These are phyloP conservation scores for Fusarium sp. DNA, from an alignment of 2,329 filamentous ascomycete species.

Conservation along the genomic window DNA sequence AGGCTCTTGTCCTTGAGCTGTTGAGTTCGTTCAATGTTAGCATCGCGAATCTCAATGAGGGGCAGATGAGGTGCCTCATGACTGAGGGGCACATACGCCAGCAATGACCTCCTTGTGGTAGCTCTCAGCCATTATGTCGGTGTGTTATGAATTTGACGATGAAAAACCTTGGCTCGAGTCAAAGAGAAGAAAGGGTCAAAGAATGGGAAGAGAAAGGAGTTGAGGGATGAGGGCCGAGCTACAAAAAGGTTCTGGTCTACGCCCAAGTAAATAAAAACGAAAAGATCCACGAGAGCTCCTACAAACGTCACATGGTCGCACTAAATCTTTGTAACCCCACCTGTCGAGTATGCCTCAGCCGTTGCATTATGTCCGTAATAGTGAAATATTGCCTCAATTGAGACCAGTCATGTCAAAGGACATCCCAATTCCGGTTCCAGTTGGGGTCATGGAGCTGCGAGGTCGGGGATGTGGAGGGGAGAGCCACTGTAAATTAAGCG, in stretches of 20 bases:
- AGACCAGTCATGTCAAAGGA: conserved; percentile 4
- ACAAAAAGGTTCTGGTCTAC: conserved; percentile 4
- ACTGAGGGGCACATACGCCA: conserved; percentile 35
- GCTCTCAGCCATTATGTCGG: conserved; percentile 39
- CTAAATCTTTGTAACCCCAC: conserved; percentile 34
- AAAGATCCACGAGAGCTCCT: conserved; percentile 26
- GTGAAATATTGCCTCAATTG: background rate
- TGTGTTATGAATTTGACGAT: background rate
- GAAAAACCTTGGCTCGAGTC: conserved; percentile 15
- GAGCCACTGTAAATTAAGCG: background rate
- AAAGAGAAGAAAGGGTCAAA: conserved; percentile 3
- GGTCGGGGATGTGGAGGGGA: conserved; percentile 17
- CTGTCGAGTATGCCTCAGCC: background rate
- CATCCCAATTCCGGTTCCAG: conserved; percentile 5
- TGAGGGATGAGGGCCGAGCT: background rate
- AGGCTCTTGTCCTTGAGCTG: conserved; percentile 42
- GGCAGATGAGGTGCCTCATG: conserved; percentile 21
- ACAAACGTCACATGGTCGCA: conserved; percentile 39
- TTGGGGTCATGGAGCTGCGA: conserved; percentile 22
- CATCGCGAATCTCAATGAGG: background rate
- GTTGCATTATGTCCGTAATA: conserved; percentile 3
- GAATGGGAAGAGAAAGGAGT: background rate
- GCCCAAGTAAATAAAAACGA: conserved; percentile 20
- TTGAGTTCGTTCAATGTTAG: conserved; percentile 20
- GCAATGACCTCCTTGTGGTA: conserved; percentile 43